Evolutionary conservation across 352 stramenopile species (phyloP).

Genomic region (Elongisporangium prolatum): DNA sequence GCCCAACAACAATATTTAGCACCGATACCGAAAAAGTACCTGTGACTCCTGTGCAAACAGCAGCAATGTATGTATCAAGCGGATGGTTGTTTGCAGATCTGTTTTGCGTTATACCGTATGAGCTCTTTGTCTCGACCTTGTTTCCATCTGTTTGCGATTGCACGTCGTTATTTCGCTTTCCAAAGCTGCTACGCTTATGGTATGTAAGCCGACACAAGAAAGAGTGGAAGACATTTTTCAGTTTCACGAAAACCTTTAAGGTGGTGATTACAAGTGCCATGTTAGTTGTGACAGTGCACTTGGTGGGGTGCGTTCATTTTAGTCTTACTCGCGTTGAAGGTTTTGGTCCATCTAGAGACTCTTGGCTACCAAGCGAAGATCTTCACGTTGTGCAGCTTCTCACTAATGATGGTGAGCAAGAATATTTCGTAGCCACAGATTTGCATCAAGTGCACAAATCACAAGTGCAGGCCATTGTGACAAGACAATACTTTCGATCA

Average conservation of each 20-base stretch:
- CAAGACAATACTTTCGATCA: slow-evolving; percentile 28
- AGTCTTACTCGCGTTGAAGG: slow-evolving; percentile 28
- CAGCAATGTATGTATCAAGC: slow-evolving; percentile 18
- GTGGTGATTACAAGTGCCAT: slow-evolving; percentile 2
- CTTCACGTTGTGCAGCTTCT: slow-evolving; percentile 8
- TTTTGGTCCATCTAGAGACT: slow-evolving; percentile 14
- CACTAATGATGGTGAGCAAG: slow-evolving; percentile 4
- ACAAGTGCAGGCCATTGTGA: slow-evolving; percentile 5
- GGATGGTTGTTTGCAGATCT: slow-evolving; percentile 25
- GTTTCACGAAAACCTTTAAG: background rate
- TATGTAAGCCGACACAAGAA: background rate
- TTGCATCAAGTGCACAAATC: slow-evolving; percentile 11
- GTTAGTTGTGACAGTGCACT: slow-evolving; percentile 47
- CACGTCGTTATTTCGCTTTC: background rate
- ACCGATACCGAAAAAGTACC: slow-evolving; percentile 20
- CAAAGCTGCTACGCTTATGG: background rate
- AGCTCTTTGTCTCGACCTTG: slow-evolving; percentile 17
- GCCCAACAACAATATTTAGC: slow-evolving; percentile 1
- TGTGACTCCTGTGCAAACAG: slow-evolving; percentile 14
- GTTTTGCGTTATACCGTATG: slow-evolving; percentile 38
- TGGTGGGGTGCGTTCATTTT: slow-evolving; percentile 43
- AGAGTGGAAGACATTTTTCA: background rate
- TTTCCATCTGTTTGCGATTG: background rate
- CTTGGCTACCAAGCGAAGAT: slow-evolving; percentile 21
- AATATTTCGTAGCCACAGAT: slow-evolving; percentile 3